Evolutionary conservation across 2,329 filamentous ascomycete genomes (phyloP), one percentile per base, ranked within the genome.

Genomic region (Knufia fluminis): DNA sequence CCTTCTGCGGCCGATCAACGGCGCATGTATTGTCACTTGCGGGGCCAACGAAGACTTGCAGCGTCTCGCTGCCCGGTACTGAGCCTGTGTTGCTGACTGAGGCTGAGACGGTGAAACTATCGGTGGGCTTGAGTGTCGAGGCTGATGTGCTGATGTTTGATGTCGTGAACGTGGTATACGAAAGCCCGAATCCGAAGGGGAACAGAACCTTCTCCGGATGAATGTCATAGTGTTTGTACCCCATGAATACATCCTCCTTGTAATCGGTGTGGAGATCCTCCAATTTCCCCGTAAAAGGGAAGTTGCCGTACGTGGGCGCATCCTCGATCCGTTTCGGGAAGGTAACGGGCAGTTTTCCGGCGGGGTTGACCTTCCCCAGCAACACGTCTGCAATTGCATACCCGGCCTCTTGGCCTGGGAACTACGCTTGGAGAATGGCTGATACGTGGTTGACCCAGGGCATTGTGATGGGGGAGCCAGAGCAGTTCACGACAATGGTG

Each of bases 111-210:
- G 58, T 64, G 28, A 74, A 55, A 1, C 51, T 58, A 28, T 72
- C 57, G 65, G 58, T 49, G 77, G 61, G 1, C 7, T 31, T 7
- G 7, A 31, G 28, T 14, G 7, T 31, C 23, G 3, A 3, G 12
- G 4, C 17, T 23, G 68, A 62, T 46, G 64, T 63, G 1, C 62
- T 59, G 57, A 67, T n/a, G 16, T 38, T n/a, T 72, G 47, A 82
- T 70, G 2, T 72, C 41, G 75, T 71, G 61, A 88, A 88, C 0
- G 68, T 75, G 0, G 83, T 86, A 64, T 88, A 89, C 0, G 81
- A 84, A 6, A 88, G 72, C 1, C 85, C 84, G 61, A 86, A 82
- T 9, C 85, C 85, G 56, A 88, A 88, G 23, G 82, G 73, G 66
- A 86, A 88, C 0, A 84, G 71, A 0, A 81, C 80, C 3, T 72